Evolutionary conservation across 75 land plant genomes (phyloP).

Genomic region (Sequoia sempervirens): DNA sequence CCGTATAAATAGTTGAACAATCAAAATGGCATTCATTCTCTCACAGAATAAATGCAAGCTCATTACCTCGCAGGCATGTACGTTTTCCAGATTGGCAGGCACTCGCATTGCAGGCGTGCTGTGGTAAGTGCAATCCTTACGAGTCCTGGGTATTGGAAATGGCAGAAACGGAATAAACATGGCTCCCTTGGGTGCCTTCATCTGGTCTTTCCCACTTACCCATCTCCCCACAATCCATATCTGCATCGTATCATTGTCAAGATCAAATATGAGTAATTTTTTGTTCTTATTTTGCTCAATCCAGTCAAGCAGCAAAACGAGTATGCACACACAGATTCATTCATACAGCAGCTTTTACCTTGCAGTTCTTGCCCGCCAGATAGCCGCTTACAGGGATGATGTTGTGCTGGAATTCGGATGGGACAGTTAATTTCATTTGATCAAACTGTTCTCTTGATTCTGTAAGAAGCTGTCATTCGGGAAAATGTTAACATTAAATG

Average conservation of each 20-base stretch:
- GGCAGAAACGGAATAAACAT: constrained; percentile 47
- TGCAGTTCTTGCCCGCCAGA: not conserved
- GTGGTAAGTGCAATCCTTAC: constrained; percentile 59
- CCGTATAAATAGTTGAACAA: not conserved
- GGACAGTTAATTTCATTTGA: not conserved
- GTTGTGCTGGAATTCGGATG: not conserved
- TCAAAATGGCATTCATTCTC: too few relatives aligned
- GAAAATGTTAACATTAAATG: not conserved
- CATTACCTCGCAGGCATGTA: constrained; percentile 60
- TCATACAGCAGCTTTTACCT: not conserved
- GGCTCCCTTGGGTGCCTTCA: constrained; percentile 51
- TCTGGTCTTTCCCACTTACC: constrained; percentile 33
- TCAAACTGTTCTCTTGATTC: not conserved
- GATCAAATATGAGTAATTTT: not conserved
- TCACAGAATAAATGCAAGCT: not conserved
- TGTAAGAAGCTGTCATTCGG: not conserved
- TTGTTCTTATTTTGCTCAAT: not conserved
- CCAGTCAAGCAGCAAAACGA: not conserved
- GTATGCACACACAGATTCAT: too few relatives aligned
- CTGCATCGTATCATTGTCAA: constrained; percentile 16
- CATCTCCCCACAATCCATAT: constrained; percentile 67
- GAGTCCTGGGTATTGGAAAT: constrained; percentile 34
- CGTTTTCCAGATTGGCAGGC: constrained; percentile 33
- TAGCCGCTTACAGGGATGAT: not conserved
- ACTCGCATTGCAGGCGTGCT: constrained; percentile 46